Evolutionary conservation across 1,139 yeast species (phyloP), one percentile per base, ranked within the genome.

Genomic region (Debaryomycetaceae sp.): DNA sequence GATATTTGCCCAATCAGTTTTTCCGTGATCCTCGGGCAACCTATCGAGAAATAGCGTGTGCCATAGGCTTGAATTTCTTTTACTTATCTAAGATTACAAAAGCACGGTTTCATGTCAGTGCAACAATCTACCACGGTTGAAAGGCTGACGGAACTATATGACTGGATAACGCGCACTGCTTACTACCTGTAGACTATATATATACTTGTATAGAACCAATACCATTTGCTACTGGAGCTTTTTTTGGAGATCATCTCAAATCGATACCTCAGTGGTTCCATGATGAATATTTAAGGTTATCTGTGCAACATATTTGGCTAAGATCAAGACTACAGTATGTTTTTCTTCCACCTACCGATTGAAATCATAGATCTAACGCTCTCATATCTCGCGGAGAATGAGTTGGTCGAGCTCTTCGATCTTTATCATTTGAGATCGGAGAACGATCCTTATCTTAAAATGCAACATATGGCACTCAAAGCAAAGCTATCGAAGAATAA

Each of bases 391-490:
- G 33, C 49, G 5, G 49, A 51, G 2, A 38, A 41, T 4, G 63
- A 59, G n/a, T 47, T 60, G 14, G 46, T 49, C 4, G 23, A 37
- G 17, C 47, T 55, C 8, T 61, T 61, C 36, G 48, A 46, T 20
- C 47, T 59, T 7, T 37, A 44, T 24, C 37, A 45, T 35, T 39
- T 56, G 41, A 11, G 31, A 27, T 7, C 31, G 11, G 11, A 8
- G 4, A 24, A 23, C 2, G 50, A 51, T 30, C 42, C 45, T 3
- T 54, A 52, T 42, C 36, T 46, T 9, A 33, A 42, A 6, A 44
- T 58, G n/a, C 45, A 53, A 37, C 57, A 58, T 20, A 48, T 55
- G 40, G 65, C 62, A 1, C 43, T 59, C 24, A 41, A 35, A 24
- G 57, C 54, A 17, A 52, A 53, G 45, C 56, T 50, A 40, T 41